Conservation (phyloP, 805 yeast genomes). For the Citeromyces nyonsensis region DNA sequence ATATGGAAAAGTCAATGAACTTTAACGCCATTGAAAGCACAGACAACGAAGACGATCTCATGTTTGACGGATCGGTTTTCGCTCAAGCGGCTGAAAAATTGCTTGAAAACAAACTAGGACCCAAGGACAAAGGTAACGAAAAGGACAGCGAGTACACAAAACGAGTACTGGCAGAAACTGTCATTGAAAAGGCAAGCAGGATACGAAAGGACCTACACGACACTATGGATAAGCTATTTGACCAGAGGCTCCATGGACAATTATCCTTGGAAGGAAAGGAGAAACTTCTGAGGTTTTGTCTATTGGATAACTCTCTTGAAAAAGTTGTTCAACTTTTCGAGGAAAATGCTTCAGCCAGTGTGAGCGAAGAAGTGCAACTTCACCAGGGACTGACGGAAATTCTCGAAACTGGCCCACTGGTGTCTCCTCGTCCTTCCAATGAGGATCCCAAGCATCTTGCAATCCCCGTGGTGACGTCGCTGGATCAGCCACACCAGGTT, state of each 20-base stretch:
- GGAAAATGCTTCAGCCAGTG: conserved; percentile 9
- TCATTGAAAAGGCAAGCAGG: conserved; percentile 32
- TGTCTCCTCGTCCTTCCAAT: conserved; percentile 21
- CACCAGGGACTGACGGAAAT: conserved; percentile 34
- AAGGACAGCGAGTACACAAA: conserved; percentile 20
- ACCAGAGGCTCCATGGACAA: conserved; percentile 25
- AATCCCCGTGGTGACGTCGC: conserved; percentile 6
- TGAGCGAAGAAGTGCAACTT: conserved; percentile 14
- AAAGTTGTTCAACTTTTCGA: conserved; percentile 34
- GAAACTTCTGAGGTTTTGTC: conserved; percentile 32
- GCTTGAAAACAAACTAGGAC: conserved; percentile 16
- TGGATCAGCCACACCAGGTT: conserved; percentile 50
- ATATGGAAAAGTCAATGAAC: conserved; percentile 31
- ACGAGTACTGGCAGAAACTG: conserved; percentile 28
- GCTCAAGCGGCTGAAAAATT: conserved; percentile 63
- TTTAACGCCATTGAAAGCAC: conserved; percentile 7
- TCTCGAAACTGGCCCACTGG: conserved; percentile 35
- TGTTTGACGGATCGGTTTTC: conserved; percentile 62
- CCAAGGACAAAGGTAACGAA: conserved; percentile 13
- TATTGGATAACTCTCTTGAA: conserved; percentile 37
- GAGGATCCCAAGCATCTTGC: conserved; percentile 2
- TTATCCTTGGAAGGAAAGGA: conserved; percentile 41
- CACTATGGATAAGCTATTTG: conserved; percentile 32
- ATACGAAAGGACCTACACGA: conserved; percentile 34
- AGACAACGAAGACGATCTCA: conserved; percentile 33